These are phyloP conservation scores for Cladosporium phlei DNA, from an alignment of 2,329 filamentous ascomycete genomes.

Conservation along the genomic window DNA sequence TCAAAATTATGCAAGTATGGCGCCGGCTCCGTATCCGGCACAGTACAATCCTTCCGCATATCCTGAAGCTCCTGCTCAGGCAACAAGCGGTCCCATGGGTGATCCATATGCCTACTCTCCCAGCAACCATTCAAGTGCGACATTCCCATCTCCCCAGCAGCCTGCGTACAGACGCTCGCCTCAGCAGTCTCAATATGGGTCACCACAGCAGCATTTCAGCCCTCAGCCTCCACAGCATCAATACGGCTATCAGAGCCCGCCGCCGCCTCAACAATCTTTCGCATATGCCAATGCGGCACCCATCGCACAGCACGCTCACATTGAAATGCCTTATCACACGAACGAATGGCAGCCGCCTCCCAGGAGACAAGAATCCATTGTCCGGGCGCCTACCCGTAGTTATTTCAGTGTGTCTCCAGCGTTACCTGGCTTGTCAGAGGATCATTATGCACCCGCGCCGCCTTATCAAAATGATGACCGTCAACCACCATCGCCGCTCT, in stretches of 20 bases:
- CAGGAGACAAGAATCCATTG: constrained; percentile 16
- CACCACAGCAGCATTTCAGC: constrained; percentile 19
- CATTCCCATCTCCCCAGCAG: constrained; percentile 7
- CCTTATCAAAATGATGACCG: constrained; percentile 22
- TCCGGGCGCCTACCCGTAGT: constrained; percentile 16
- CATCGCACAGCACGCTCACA: constrained; percentile 16
- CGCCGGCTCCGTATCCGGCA: constrained; percentile 30
- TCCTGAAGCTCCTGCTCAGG: constrained; percentile 21
- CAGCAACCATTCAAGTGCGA: constrained; percentile 13
- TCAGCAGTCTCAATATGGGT: constrained; percentile 18
- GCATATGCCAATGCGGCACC: constrained; percentile 16
- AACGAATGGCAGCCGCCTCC: constrained; percentile 19
- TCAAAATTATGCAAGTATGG: constrained; percentile 50
- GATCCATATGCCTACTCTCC: constrained; percentile 28
- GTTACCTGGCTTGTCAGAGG: constrained; percentile 20
- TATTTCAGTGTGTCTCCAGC: constrained; percentile 18
- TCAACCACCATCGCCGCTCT: constrained; percentile 27
- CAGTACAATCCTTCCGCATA: constrained; percentile 25
- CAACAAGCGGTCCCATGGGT: constrained; percentile 24
- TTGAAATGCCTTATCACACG: constrained; percentile 21
- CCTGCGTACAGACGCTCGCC: constrained; percentile 14
- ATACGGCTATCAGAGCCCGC: constrained; percentile 20
- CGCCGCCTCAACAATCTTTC: constrained; percentile 19
- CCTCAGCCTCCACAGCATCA: constrained; percentile 22
- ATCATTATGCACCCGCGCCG: constrained; percentile 26